phyloP scores from a whole-genome alignment of 768 basidiomycete genomes.

The Dioszegia aurantiaca region DNA sequence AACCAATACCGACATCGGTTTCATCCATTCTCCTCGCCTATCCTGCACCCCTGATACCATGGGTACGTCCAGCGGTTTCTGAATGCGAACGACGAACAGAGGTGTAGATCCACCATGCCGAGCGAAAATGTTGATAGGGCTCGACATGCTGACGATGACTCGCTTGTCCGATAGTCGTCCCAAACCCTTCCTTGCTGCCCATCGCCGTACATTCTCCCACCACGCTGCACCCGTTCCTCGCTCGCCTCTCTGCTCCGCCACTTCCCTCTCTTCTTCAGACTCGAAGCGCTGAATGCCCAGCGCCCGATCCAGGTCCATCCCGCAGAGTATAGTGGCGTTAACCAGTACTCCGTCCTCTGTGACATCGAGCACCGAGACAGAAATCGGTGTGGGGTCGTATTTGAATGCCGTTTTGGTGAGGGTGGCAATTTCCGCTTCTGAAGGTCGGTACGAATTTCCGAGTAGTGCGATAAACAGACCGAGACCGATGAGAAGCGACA shows the following conservation, averaged over 20 bases:
- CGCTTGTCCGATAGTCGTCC: slow-evolving; percentile 2
- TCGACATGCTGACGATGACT: slow-evolving; percentile 22
- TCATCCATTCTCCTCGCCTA: slow-evolving; percentile 32
- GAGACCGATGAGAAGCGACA: slow-evolving; percentile 29
- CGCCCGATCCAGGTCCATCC: slow-evolving; percentile 45
- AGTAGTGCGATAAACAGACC: slow-evolving; percentile 36
- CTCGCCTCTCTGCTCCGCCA: slow-evolving; percentile 24
- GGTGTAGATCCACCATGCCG: slow-evolving; percentile 14
- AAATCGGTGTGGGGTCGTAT: slow-evolving; percentile 33
- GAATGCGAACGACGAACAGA: slow-evolving; percentile 22
- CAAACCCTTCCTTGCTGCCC: slow-evolving; percentile 23
- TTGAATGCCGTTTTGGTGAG: slow-evolving; percentile 38
- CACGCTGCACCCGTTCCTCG: slow-evolving; percentile 35
- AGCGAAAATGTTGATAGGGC: slow-evolving; percentile 22
- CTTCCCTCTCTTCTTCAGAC: slow-evolving; percentile 17
- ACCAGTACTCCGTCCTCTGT: slow-evolving; percentile 42
- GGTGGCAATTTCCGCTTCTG: slow-evolving; percentile 27
- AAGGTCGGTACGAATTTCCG: slow-evolving; percentile 40
- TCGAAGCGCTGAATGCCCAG: slow-evolving; percentile 33
- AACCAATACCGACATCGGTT: slow-evolving; percentile 28
- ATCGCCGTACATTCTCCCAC: slow-evolving; percentile 45
- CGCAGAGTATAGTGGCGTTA: slow-evolving; percentile 36
- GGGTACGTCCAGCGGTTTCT: slow-evolving; percentile 21
- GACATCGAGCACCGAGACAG: slow-evolving; percentile 43
- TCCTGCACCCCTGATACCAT: slow-evolving; percentile 23